Evolutionary conservation across 257 asterid species (phyloP).

Genomic region (Solanum pimpinellifolium): DNA sequence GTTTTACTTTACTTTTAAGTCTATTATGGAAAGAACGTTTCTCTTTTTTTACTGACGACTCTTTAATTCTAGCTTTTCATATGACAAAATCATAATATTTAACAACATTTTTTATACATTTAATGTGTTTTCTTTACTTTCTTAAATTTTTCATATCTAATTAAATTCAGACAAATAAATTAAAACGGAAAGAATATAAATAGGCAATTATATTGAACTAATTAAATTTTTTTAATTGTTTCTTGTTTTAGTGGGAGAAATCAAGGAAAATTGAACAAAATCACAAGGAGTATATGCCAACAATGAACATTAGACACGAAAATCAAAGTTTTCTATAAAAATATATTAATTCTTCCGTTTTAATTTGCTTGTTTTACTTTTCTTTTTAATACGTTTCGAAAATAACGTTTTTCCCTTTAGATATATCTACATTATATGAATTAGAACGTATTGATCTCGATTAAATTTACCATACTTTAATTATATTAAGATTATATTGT

Average conservation of each 20-base stretch:
- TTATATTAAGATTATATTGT: too few relatives aligned
- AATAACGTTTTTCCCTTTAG: neutral
- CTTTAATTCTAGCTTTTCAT: neutral
- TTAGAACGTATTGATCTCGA: too few relatives aligned
- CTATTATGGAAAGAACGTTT: neutral
- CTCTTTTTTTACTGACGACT: too few relatives aligned
- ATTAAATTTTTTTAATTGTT: neutral
- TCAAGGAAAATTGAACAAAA: neutral
- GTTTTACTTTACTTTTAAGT: neutral
- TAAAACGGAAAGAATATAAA: accelerated
- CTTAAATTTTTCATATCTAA: too few relatives aligned
- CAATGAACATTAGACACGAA: neutral
- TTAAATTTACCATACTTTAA: too few relatives aligned
- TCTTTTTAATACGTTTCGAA: too few relatives aligned
- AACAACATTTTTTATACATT: too few relatives aligned
- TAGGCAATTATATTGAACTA: too few relatives aligned
- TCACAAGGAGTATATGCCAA: neutral
- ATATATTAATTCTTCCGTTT: too few relatives aligned
- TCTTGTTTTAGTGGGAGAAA: neutral
- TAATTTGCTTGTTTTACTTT: neutral
- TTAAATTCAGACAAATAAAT: too few relatives aligned
- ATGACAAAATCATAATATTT: neutral
- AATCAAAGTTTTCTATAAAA: neutral
- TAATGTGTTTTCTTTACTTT: too few relatives aligned
- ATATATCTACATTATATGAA: neutral